Percentiles rank a stretch among this genome's conserved stretches.
Evolutionary conservation across 2,329 filamentous ascomycete species (phyloP).

Genomic region (Botrytis squamosa): DNA sequence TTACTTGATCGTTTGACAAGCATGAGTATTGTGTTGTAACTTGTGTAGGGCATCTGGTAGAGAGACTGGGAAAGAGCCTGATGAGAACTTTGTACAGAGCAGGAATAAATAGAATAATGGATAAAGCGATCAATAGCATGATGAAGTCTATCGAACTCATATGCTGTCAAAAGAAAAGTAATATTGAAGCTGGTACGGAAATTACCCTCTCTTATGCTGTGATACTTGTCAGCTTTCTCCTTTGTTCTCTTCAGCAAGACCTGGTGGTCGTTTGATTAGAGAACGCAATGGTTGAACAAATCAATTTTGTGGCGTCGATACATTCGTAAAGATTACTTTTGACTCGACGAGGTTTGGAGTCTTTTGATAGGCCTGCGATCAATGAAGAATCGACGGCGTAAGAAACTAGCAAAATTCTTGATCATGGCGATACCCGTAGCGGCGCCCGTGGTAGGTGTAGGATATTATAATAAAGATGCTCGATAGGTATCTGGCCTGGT

Average conservation of each 20-base stretch:
- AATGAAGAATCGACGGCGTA: neutral
- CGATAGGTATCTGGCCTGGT: neutral
- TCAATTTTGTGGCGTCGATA: slow-evolving; percentile 3
- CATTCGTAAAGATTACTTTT: neutral
- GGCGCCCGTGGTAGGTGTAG: neutral
- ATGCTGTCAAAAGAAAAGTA: neutral
- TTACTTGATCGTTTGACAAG: neutral
- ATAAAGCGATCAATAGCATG: neutral
- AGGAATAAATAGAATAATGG: neutral
- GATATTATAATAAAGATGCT: neutral
- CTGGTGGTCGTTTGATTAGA: neutral
- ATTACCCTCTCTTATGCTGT: neutral
- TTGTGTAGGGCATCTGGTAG: neutral
- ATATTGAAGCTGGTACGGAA: neutral
- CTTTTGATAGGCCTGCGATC: neutral
- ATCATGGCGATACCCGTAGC: neutral
- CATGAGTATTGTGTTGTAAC: neutral
- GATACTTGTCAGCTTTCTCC: slow-evolving; percentile 1
- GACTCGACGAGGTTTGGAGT: neutral
- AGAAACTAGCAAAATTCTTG: neutral
- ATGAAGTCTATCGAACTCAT: neutral
- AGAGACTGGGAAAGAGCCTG: neutral
- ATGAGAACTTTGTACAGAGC: neutral
- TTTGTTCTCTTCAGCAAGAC: neutral
- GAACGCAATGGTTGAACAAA: neutral